Evolutionary conservation across 345 rosid species (phyloP).

Genomic region (Citrus glauca): DNA sequence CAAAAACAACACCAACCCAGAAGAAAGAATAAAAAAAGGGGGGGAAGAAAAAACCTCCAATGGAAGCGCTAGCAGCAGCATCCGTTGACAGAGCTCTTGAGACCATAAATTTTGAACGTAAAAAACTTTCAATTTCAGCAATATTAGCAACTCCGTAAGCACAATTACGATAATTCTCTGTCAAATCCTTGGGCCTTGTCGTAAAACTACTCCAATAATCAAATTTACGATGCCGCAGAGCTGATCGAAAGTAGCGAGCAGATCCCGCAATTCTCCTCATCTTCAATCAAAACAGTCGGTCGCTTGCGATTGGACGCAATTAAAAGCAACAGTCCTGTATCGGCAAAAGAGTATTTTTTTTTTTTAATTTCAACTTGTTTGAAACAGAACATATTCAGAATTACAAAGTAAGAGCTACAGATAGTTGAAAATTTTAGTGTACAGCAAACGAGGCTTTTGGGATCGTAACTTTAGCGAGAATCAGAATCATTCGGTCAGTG

Average conservation of each 20-base stretch:
- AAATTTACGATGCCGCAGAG: constrained; percentile 26
- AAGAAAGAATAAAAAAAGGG: background rate
- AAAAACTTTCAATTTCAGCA: constrained; percentile 19
- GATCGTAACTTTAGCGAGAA: background rate
- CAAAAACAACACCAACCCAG: background rate
- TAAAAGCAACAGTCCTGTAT: background rate
- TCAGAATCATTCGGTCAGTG: background rate
- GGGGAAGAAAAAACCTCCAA: constrained; percentile 30
- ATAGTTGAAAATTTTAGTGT: background rate
- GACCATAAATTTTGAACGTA: constrained; percentile 16
- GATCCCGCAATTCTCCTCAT: constrained; percentile 60
- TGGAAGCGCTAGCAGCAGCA: constrained; percentile 30
- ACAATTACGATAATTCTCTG: constrained; percentile 14
- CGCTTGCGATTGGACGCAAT: background rate
- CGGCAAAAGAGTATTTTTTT: background rate
- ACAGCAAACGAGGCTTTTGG: background rate
- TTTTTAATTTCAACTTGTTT: background rate
- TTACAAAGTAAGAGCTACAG: background rate
- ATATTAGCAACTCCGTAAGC: constrained; percentile 10
- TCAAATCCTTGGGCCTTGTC: constrained; percentile 24
- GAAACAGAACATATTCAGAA: background rate
- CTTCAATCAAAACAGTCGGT: constrained; percentile 16
- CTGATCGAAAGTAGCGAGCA: constrained; percentile 38
- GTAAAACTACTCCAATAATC: constrained; percentile 22
- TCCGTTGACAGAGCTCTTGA: constrained; percentile 51